phyloP scores from a whole-genome alignment of 2,329 filamentous ascomycete species.

The Neofusicoccum umdonicola region DNA sequence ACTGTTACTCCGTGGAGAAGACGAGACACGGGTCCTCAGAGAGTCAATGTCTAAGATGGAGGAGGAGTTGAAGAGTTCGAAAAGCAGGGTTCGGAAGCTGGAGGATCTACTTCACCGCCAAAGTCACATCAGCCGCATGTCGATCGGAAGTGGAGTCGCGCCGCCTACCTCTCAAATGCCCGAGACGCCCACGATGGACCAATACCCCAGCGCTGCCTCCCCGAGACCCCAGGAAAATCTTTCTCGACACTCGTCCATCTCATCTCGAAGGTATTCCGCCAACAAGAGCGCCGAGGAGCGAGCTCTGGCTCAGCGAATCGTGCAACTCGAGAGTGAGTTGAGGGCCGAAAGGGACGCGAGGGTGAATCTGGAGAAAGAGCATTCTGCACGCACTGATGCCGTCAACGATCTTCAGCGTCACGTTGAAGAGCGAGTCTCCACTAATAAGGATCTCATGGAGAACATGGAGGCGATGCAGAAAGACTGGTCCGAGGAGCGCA shows the following conservation, averaged over 20 bases:
- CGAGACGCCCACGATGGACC: constrained; percentile 37
- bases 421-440: constrained; percentile 83
- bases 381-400: constrained; percentile 53
- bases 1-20: constrained; percentile 79
- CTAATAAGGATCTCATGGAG: constrained; percentile 87
- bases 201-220: constrained; percentile 31
- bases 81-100: constrained; percentile 84
- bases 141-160: constrained; percentile 48
- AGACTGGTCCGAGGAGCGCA: constrained; percentile 83
- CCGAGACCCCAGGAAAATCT: constrained; percentile 42
- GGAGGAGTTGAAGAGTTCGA: constrained; percentile 74
- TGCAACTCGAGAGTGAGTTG: constrained; percentile 75
- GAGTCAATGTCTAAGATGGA: constrained; percentile 58
- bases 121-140: constrained; percentile 54
- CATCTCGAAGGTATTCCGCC: constrained; percentile 60
- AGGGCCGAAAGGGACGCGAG: constrained; percentile 68
- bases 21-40: constrained; percentile 62
- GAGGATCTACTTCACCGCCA: constrained; percentile 92
- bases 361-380: constrained; percentile 67
- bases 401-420: constrained; percentile 64
- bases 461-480: constrained; percentile 91
- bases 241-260: constrained; percentile 59
- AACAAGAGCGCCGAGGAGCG: constrained; percentile 61
- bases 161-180: constrained; percentile 33
- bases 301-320: constrained; percentile 59